These are phyloP conservation scores for Nannochloropsis oceanica DNA, from an alignment of 108 stramenopile genomes.

Conservation along the genomic window DNA sequence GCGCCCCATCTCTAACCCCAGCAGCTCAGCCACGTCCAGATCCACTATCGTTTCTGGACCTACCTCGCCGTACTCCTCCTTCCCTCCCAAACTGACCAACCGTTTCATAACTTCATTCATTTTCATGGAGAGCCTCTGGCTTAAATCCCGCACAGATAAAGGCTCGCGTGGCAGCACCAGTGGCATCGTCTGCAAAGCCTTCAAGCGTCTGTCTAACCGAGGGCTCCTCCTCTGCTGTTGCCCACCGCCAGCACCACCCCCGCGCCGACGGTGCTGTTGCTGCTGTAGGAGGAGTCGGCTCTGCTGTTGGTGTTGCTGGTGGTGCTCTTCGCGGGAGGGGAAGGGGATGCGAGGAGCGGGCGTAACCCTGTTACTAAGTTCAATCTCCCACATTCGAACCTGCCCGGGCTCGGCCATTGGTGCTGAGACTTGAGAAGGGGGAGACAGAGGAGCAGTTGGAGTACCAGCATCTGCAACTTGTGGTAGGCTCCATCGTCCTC, in stretches of 20 bases:
- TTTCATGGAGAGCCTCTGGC: constrained; percentile 15
- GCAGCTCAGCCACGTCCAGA: constrained; percentile 33
- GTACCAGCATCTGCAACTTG: too few species aligned
- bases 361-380: not conserved
- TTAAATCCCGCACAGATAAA: constrained; percentile 30
- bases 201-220: not conserved
- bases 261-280: not conserved
- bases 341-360: not conserved
- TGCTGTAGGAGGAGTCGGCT: not conserved
- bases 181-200: not conserved
- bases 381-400: not conserved
- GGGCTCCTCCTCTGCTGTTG: not conserved
- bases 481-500: too few species aligned
- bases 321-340: not conserved
- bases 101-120: constrained; percentile 11
- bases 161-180: constrained; percentile 19
- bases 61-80: constrained; percentile 1
- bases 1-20: constrained; percentile 30
- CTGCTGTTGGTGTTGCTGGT: not conserved
- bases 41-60: constrained; percentile 18
- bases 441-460: too few species aligned
- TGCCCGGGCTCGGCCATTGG: not conserved
- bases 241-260: not conserved
- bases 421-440: too few species aligned
- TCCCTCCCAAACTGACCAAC: constrained; percentile 24